A percentile compares a stretch with the other conserved stretches of the same genome.
These are phyloP conservation scores for Xylaria telfairii DNA, from an alignment of 495 filamentous ascomycete genomes.

Conservation along the genomic window DNA sequence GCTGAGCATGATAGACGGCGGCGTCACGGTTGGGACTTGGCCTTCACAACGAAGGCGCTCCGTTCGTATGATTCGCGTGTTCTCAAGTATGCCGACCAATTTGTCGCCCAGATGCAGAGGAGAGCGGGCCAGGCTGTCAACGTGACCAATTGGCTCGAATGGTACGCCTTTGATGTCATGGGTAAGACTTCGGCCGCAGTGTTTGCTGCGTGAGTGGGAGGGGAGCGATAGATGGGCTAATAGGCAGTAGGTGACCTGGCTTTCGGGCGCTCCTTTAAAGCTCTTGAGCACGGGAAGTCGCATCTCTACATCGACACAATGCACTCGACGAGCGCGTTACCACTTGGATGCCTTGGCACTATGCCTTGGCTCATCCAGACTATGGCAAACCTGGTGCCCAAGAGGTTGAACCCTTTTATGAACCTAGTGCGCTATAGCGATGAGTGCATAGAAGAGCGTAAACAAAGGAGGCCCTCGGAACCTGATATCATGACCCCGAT, in stretches of 20 bases:
- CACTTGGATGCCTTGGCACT: constrained; percentile 23
- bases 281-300: constrained; percentile 15
- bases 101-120: constrained; percentile 22
- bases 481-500: constrained; percentile 46
- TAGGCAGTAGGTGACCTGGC: constrained; percentile 13
- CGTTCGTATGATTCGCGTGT: constrained; percentile 23
- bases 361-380: constrained; percentile 23
- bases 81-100: constrained; percentile 24
- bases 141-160: constrained; percentile 54
- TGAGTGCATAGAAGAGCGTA: constrained; percentile 40
- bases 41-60: constrained; percentile 23
- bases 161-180: constrained; percentile 55
- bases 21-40: constrained; percentile 24
- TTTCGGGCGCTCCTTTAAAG: constrained; percentile 24
- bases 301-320: constrained; percentile 25
- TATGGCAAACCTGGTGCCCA: constrained; percentile 15
- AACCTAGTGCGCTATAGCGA: constrained; percentile 21
- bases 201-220: background rate
- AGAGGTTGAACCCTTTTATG: constrained; percentile 23
- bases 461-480: constrained; percentile 44
- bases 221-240: constrained; percentile 41
- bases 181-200: constrained; percentile 32
- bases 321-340: constrained; percentile 22
- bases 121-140: constrained; percentile 38
- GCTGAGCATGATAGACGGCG: constrained; percentile 21